Percentiles rank a stretch among this genome's conserved stretches.
Conservation (phyloP, 345 rosid genomes). For the Sapria himalayana region DNA sequence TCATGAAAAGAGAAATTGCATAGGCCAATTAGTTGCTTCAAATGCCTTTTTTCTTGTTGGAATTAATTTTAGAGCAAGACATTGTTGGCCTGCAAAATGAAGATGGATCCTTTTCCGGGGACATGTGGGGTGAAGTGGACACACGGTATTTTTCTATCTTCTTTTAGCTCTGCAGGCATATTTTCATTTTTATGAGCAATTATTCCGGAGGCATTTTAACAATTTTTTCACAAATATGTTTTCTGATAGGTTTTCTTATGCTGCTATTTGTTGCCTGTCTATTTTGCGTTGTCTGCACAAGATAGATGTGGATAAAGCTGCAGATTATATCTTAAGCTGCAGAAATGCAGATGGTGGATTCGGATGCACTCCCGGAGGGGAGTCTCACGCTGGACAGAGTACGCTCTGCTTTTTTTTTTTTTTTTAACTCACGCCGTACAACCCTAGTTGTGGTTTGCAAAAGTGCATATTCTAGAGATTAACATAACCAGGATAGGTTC, state of each 20-base stretch:
- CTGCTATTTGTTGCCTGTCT: constrained; percentile 67
- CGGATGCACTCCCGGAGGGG: constrained; percentile 85
- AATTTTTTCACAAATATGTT: constrained; percentile 1
- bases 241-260: constrained; percentile 57
- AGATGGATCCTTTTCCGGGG: constrained; percentile 93
- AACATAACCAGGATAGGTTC: too few species aligned
- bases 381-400: constrained; percentile 96
- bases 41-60: constrained; percentile 7
- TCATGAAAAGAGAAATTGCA: neutral
- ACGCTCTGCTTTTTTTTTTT: constrained; percentile 12
- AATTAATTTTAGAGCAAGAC: constrained; percentile 28
- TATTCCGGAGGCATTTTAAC: neutral
- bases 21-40: neutral
- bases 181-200: neutral
- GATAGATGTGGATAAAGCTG: constrained; percentile 61
- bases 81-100: constrained; percentile 61
- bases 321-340: constrained; percentile 65
- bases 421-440: too few species aligned
- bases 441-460: too few species aligned
- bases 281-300: constrained; percentile 35
- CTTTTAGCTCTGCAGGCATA: constrained; percentile 2
- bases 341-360: constrained; percentile 88
- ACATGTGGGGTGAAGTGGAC: constrained; percentile 92
- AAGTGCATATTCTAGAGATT: too few species aligned
- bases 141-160: constrained; percentile 27